Evolutionary conservation across 441 rosid species (phyloP), one percentile per base, ranked within the genome.

Genomic region (Erodium chrysanthum): DNA sequence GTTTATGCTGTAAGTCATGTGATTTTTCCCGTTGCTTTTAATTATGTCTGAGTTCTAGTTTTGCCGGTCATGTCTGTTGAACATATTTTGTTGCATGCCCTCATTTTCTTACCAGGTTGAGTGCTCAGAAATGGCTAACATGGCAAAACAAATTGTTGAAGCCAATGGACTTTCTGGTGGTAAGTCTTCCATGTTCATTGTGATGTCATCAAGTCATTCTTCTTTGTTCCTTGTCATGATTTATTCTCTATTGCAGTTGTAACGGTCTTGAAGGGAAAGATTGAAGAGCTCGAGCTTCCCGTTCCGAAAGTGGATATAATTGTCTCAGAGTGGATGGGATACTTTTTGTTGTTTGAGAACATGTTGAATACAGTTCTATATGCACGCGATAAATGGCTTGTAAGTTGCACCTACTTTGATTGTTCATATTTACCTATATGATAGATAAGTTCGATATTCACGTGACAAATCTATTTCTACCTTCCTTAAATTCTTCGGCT

Each of bases 311-410:
- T 95, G 61, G 99, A 95, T 80, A 85, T 95, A 70, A 95, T 95
- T 61, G 87, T 95, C 71, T 95, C 97, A 18, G 97, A 95, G 81
- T 92, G 99, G 98, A 95, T 92, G 99, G 99, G 98, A 35, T 95
- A 95, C 79, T 95, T 95, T 78, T 75, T 95, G 73, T 76, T 95
- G 81, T 95, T 85, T 64, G 99, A 95, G 80, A 95, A 95, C 70
- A 95, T 95, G 99, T 72, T 95, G 71, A 80, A 92, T 68, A 88
- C 97, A 11, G 96, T 92, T 74, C 76, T 95, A 59, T 95, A 90
- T 74, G 96, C 99, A 11, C 97, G 98, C 46, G 84, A 95, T 76
- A 92, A 95, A 79, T 95, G 99, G 99, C 98, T 95, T 75, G 97
- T 95, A 78, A 87, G 99, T 86, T 50, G 17, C 73, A 29, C 11